Evolutionary conservation across 495 filamentous ascomycete genomes (phyloP).

Genomic region (Lasiosphaeriaceae sp.): DNA sequence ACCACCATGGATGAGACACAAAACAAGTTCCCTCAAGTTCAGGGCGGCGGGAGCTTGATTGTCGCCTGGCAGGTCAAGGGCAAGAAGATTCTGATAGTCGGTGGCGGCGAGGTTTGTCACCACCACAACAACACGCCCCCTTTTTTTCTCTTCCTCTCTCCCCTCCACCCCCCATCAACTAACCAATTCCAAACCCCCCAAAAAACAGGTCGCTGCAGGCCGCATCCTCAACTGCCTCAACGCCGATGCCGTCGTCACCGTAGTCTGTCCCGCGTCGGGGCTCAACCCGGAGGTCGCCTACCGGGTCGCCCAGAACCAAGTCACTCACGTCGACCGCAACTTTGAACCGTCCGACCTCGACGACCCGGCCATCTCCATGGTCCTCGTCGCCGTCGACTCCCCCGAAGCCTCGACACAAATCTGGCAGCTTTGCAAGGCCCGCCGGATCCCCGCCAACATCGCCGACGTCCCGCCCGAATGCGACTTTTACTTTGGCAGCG

Average conservation of each 20-base stretch:
- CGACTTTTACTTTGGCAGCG: constrained; percentile 96
- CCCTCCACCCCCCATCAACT: not conserved
- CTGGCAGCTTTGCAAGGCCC: constrained; percentile 87
- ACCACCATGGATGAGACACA: constrained; percentile 43
- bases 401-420: constrained; percentile 79
- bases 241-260: constrained; percentile 85
- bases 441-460: constrained; percentile 84
- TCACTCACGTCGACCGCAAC: constrained; percentile 72
- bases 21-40: constrained; percentile 65
- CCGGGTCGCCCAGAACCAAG: constrained; percentile 67
- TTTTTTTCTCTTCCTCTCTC: constrained; percentile 1
- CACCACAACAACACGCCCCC: constrained; percentile 4
- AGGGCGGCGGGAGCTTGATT: constrained; percentile 88
- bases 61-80: constrained; percentile 89
- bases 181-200: not conserved
- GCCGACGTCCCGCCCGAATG: constrained; percentile 96
- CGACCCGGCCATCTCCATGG: constrained; percentile 52
- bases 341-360: constrained; percentile 83
- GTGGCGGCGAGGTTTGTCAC: constrained; percentile 80
- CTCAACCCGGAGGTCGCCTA: constrained; percentile 84
- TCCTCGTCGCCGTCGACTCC: constrained; percentile 89
- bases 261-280: constrained; percentile 73
- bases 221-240: constrained; percentile 90
- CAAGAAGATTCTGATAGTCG: constrained; percentile 81
- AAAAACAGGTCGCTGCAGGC: constrained; percentile 79